Evolutionary conservation across 1,284 basidiomycete species (phyloP).

Genomic region (Cutaneotrichosporon cavernicola): DNA sequence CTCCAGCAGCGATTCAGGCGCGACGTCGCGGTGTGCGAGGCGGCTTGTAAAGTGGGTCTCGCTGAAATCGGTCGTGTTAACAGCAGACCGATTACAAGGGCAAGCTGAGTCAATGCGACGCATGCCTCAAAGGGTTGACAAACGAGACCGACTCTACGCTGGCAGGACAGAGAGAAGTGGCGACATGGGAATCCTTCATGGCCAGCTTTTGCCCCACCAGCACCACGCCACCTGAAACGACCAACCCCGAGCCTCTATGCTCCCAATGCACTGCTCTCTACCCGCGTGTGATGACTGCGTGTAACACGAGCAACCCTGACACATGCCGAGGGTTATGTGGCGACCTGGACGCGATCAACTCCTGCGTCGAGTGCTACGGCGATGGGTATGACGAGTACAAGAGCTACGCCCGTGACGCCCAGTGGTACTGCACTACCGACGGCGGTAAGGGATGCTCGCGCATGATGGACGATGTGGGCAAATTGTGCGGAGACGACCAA

Average conservation of each 20-base stretch:
- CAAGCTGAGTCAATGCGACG: too few species aligned
- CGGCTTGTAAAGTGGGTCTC: background rate
- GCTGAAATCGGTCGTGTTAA: too few species aligned
- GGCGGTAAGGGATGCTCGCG: background rate
- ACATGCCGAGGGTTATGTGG: background rate
- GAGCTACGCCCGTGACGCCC: background rate
- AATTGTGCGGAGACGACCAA: background rate
- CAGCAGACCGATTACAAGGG: too few species aligned
- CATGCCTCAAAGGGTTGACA: too few species aligned
- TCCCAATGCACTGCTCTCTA: background rate
- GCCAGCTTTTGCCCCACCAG: too few species aligned
- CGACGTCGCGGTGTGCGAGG: background rate
- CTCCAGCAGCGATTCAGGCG: background rate
- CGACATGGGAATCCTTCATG: too few species aligned
- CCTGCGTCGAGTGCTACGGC: background rate
- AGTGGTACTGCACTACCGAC: background rate
- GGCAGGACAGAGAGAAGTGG: too few species aligned
- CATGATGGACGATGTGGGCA: background rate
- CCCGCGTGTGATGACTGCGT: background rate
- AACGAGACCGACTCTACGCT: too few species aligned
- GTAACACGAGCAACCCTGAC: conserved; percentile 1
- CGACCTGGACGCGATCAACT: background rate
- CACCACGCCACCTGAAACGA: too few species aligned
- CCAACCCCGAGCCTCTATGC: background rate
- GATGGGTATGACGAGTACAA: background rate